phyloP scores from a whole-genome alignment of 148 eudicot genomes.

The Vaccinium myrtillus region DNA sequence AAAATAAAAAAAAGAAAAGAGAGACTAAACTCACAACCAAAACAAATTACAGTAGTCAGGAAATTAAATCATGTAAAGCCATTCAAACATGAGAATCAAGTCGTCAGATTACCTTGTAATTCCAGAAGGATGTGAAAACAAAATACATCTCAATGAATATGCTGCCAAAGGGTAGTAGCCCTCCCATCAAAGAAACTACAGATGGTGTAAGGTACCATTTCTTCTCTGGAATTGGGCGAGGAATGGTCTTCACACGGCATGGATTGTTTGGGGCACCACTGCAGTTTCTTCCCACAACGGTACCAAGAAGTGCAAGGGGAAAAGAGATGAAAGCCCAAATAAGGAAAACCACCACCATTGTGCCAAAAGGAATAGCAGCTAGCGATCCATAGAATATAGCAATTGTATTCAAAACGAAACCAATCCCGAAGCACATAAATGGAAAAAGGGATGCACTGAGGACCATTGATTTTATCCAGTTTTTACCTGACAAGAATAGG shows the following conservation, averaged over 20 bases:
- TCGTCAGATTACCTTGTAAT: constrained; percentile 62
- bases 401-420: constrained; percentile 68
- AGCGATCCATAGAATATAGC: constrained; percentile 84
- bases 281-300: constrained; percentile 83
- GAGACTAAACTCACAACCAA: not conserved
- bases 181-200: constrained; percentile 72
- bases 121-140: constrained; percentile 84
- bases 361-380: constrained; percentile 88
- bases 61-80: constrained; percentile 5
- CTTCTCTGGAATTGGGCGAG: constrained; percentile 89
- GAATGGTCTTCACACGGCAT: constrained; percentile 84
- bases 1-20: too few species aligned
- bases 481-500: constrained; percentile 58
- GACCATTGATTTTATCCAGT: constrained; percentile 79
- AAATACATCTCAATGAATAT: constrained; percentile 87
- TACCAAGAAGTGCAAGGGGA: constrained; percentile 85
- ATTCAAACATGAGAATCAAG: not conserved
- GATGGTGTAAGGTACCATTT: constrained; percentile 92
- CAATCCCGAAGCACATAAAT: constrained; percentile 81
- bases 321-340: constrained; percentile 91
- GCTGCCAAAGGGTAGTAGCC: constrained; percentile 81
- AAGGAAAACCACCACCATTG: constrained; percentile 72
- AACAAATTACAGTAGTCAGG: not conserved
- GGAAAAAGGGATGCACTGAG: constrained; percentile 84
- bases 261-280: constrained; percentile 87